A percentile compares a stretch with the other conserved stretches of the same genome.
Evolutionary conservation across 345 rosid genomes (phyloP).

Genomic region (Boechera retrofracta): DNA sequence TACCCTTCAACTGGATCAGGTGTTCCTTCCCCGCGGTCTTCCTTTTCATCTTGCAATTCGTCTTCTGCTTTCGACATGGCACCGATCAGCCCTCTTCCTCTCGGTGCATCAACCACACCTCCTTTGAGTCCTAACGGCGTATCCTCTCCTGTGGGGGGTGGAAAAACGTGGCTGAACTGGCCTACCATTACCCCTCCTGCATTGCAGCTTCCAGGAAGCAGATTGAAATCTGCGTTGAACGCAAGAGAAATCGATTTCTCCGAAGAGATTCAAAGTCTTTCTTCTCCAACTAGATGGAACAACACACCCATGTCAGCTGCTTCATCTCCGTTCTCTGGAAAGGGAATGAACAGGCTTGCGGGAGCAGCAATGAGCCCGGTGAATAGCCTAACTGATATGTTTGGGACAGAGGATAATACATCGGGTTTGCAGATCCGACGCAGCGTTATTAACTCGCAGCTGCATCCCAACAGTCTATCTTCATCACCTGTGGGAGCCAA

Average conservation of each 20-base stretch:
- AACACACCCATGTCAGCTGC: conserved; percentile 49
- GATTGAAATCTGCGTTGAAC: conserved; percentile 63
- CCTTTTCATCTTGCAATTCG: conserved; percentile 54
- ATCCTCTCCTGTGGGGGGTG: conserved; percentile 59
- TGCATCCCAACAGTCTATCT: conserved; percentile 47
- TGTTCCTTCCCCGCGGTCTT: conserved; percentile 74
- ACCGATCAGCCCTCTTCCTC: conserved; percentile 63
- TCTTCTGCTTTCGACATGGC: conserved; percentile 59
- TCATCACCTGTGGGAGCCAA: conserved; percentile 59
- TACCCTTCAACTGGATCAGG: conserved; percentile 88
- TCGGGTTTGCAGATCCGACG: conserved; percentile 55
- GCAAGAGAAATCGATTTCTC: conserved; percentile 72
- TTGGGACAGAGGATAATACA: conserved; percentile 54
- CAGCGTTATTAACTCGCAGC: conserved; percentile 54
- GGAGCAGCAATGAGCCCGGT: conserved; percentile 64
- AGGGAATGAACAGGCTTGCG: conserved; percentile 52
- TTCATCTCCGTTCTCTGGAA: conserved; percentile 55
- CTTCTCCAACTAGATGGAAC: conserved; percentile 72
- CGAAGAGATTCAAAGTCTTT: conserved; percentile 60
- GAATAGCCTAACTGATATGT: conserved; percentile 71
- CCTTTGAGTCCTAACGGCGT: conserved; percentile 68
- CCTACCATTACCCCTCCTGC: conserved; percentile 55
- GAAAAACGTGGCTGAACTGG: conserved; percentile 60
- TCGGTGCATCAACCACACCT: conserved; percentile 71
- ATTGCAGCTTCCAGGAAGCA: conserved; percentile 82